Evolutionary conservation across 306 rosid species (phyloP).

Genomic region (Rosa rugosa): DNA sequence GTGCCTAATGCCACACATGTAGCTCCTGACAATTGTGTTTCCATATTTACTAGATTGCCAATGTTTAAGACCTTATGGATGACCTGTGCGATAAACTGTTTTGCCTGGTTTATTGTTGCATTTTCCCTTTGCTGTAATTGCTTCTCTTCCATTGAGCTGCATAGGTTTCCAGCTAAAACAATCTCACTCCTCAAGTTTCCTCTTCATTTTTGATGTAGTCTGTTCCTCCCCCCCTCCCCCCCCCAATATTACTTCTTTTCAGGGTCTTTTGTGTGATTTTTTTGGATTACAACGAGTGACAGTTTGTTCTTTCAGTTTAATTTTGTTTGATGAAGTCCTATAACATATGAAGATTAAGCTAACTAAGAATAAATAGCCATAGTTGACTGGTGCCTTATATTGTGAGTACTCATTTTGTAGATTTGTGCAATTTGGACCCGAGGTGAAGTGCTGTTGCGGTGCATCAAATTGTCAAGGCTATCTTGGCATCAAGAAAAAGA

Average conservation of each 20-base stretch:
- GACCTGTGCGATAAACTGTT: background rate
- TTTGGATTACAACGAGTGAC: background rate
- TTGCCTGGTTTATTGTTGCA: background rate
- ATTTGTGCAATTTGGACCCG: slow-evolving; percentile 94
- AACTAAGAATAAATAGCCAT: background rate
- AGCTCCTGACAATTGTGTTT: background rate
- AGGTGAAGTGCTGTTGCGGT: slow-evolving; percentile 79
- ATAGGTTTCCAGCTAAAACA: background rate
- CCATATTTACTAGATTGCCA: background rate
- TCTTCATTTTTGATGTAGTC: background rate
- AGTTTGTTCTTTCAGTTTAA: background rate
- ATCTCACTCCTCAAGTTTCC: background rate
- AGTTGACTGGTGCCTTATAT: background rate
- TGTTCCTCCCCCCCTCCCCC: background rate
- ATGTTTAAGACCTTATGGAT: background rate
- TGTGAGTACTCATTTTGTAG: slow-evolving; percentile 29
- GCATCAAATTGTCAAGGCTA: slow-evolving; percentile 79
- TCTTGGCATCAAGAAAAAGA: slow-evolving; percentile 80
- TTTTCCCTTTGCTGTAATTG: background rate
- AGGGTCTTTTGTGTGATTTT: background rate
- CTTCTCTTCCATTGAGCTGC: background rate
- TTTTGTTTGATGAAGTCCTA: background rate
- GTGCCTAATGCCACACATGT: background rate
- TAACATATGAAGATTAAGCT: background rate
- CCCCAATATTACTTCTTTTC: background rate